These are phyloP conservation scores for Chytriomyces hyalinus DNA, from an alignment of 192 early-diverging fungal species.

Conservation along the genomic window DNA sequence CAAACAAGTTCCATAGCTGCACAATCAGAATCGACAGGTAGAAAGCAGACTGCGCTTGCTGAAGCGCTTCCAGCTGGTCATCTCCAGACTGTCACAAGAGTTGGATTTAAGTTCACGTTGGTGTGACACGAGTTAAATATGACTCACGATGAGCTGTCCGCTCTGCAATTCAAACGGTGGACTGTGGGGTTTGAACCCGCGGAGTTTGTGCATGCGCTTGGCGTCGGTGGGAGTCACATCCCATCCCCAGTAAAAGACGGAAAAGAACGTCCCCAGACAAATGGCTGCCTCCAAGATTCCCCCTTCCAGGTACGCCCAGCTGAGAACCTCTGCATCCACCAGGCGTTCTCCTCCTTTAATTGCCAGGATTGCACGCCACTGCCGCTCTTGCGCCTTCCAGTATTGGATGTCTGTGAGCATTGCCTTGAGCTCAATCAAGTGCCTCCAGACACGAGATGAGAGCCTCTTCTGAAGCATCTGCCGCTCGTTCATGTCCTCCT, in stretches of 20 bases:
- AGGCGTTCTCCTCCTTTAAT: constrained; percentile 73
- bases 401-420: constrained; percentile 49
- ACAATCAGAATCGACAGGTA: constrained; percentile 81
- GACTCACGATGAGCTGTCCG: constrained; percentile 48
- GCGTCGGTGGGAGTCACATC: constrained; percentile 69
- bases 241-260: constrained; percentile 72
- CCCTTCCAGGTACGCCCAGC: constrained; percentile 87
- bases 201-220: constrained; percentile 46
- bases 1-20: constrained; percentile 94
- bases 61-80: constrained; percentile 68
- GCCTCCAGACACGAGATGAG: constrained; percentile 30
- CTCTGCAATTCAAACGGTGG: constrained; percentile 37
- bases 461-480: constrained; percentile 19
- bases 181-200: constrained; percentile 53
- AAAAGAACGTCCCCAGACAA: constrained; percentile 75
- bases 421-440: constrained; percentile 41
- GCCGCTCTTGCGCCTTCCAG: constrained; percentile 45
- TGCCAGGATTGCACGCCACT: constrained; percentile 34
- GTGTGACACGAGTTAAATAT: background rate
- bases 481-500: constrained; percentile 14
- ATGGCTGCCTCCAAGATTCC: constrained; percentile 80
- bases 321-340: constrained; percentile 85
- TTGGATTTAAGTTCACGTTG: background rate
- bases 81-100: constrained; percentile 27
- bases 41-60: constrained; percentile 79